A percentile compares a stretch with the other conserved stretches of the same genome.
Evolutionary conservation across 371 early-diverging fungal genomes (phyloP).

Genomic region (Mucor ambiguus): DNA sequence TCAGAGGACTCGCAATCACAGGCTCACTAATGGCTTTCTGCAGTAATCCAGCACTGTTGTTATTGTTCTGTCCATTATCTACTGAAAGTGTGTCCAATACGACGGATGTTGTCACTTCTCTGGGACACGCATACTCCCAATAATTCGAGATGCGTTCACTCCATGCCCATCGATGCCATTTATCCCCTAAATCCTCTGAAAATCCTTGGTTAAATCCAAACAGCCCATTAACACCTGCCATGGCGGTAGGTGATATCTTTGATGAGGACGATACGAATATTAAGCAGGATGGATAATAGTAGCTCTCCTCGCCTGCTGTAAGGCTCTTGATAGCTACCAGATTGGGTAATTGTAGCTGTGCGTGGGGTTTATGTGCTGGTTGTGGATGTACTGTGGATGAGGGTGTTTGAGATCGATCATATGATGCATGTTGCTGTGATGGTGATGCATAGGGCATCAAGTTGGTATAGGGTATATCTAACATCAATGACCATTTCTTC

Average conservation of each 20-base stretch:
- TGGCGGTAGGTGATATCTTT: slow-evolving; percentile 27
- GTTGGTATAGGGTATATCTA: slow-evolving; percentile 35
- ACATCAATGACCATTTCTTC: slow-evolving; percentile 35
- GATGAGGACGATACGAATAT: slow-evolving; percentile 37
- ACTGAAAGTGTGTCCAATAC: slow-evolving; percentile 20
- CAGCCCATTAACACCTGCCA: slow-evolving; percentile 41
- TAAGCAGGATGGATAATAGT: slow-evolving; percentile 29
- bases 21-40: slow-evolving; percentile 38
- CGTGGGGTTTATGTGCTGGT: neutral
- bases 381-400: neutral
- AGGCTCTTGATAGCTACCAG: slow-evolving; percentile 18
- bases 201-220: slow-evolving; percentile 39
- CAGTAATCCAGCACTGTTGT: slow-evolving; percentile 13
- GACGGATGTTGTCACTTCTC: neutral
- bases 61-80: neutral
- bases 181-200: slow-evolving; percentile 44
- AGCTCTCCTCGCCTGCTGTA: neutral
- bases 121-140: slow-evolving; percentile 26
- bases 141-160: slow-evolving; percentile 20
- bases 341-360: slow-evolving; percentile 10
- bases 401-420: neutral
- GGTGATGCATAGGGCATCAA: slow-evolving; percentile 4
- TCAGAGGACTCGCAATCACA: slow-evolving; percentile 33
- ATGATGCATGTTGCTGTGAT: neutral
- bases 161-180: slow-evolving; percentile 48